These are phyloP conservation scores for Musa balbisiana DNA, from an alignment of 202 grass and related monocot species.

Conservation along the genomic window DNA sequence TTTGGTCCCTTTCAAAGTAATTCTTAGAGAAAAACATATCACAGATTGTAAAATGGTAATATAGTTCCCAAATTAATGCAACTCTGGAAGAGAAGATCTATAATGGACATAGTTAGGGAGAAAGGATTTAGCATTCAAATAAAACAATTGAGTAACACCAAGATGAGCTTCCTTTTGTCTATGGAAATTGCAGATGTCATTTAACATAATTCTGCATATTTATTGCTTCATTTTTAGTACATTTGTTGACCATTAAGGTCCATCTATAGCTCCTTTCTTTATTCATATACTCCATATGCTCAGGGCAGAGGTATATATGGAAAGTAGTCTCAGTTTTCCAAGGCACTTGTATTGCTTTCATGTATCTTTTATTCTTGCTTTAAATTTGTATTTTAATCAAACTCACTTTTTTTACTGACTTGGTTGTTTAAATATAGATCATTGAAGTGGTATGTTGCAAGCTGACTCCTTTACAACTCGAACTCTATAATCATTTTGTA, in stretches of 20 bases:
- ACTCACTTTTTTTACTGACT: conserved; percentile 19
- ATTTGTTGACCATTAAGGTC: background rate
- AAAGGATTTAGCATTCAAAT: too few species aligned
- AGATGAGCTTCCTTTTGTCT: too few species aligned
- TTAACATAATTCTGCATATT: background rate
- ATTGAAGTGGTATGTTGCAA: conserved; percentile 99
- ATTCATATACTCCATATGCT: background rate
- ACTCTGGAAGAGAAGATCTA: too few species aligned
- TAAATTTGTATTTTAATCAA: conserved; percentile 1
- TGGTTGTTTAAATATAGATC: conserved; percentile 51
- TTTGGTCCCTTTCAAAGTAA: too few species aligned
- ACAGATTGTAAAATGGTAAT: too few species aligned
- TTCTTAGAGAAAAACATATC: too few species aligned
- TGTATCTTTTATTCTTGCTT: background rate
- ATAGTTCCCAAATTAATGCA: too few species aligned
- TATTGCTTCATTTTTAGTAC: background rate
- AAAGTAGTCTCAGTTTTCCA: background rate
- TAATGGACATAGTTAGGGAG: too few species aligned
- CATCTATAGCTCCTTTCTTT: background rate
- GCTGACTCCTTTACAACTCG: conserved; percentile 69
- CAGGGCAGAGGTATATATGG: background rate
- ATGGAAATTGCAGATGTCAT: background rate
- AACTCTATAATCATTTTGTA: conserved; percentile 91
- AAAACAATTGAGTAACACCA: too few species aligned
- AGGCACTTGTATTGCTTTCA: background rate